Conservation (phyloP, 495 filamentous ascomycete species). For the Talaromyces adpressus region DNA sequence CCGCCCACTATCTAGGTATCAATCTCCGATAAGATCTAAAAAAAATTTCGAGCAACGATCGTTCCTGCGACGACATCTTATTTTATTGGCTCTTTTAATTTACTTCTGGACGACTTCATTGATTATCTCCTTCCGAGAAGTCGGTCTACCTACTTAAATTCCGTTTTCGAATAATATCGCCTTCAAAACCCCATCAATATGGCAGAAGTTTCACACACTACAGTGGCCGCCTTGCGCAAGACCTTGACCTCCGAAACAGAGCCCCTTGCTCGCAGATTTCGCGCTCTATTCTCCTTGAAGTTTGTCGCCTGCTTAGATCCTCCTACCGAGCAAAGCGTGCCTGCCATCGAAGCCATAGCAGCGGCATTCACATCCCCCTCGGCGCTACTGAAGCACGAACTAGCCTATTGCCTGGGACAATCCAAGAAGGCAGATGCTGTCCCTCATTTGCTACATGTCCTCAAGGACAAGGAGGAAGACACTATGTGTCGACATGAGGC, state of each 20-base stretch:
- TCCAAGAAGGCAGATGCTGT: constrained; percentile 68
- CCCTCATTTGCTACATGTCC: constrained; percentile 64
- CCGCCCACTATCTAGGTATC: constrained; percentile 25
- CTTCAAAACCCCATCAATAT: constrained; percentile 16
- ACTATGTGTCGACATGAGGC: constrained; percentile 96
- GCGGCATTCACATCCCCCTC: constrained; percentile 80
- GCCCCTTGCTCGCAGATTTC: constrained; percentile 84
- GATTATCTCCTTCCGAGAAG: background rate
- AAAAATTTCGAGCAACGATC: constrained; percentile 12
- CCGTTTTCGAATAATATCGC: background rate
- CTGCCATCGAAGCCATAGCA: constrained; percentile 88
- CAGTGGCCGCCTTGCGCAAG: constrained; percentile 58
- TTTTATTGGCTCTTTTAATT: background rate
- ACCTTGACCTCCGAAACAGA: constrained; percentile 70
- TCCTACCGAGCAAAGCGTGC: constrained; percentile 51
- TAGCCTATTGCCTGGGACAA: constrained; percentile 96
- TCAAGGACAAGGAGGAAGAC: constrained; percentile 75
- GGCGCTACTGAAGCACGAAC: constrained; percentile 84
- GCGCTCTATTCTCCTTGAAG: constrained; percentile 96
- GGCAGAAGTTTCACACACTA: constrained; percentile 17
- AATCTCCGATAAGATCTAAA: constrained; percentile 26
- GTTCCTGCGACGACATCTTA: background rate
- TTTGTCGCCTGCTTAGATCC: constrained; percentile 70
- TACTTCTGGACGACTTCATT: background rate
- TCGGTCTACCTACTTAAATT: background rate